Percentiles rank a stretch among this genome's conserved stretches.
Evolutionary conservation across 2,329 filamentous ascomycete species (phyloP).

Genomic region (Aspergillus luchuensis): DNA sequence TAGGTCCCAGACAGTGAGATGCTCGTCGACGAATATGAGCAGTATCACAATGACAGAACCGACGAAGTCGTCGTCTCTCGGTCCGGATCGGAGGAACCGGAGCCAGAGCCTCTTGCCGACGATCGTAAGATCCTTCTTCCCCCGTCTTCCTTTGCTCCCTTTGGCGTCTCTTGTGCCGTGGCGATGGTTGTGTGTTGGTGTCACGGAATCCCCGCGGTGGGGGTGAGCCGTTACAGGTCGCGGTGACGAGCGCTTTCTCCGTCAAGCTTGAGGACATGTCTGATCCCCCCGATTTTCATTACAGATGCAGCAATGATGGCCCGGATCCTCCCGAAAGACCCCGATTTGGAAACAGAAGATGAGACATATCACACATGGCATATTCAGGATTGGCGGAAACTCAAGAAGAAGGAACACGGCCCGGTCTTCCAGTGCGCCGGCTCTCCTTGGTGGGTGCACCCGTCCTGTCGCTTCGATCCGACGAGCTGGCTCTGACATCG

Average conservation of each 20-base stretch:
- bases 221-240: conserved; percentile 6
- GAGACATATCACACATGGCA: conserved; percentile 83
- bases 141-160: background rate
- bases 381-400: conserved; percentile 76
- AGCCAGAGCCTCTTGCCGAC: conserved; percentile 59
- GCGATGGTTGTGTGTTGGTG: conserved; percentile 1
- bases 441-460: conserved; percentile 72
- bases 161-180: background rate
- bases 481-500: conserved; percentile 25
- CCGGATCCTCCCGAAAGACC: conserved; percentile 71
- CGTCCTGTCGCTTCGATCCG: background rate
- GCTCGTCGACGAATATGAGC: conserved; percentile 60
- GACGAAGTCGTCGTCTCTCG: conserved; percentile 65
- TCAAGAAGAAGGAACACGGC: conserved; percentile 81
- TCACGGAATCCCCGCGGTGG: conserved; percentile 15
- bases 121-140: conserved; percentile 50
- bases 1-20: conserved; percentile 63
- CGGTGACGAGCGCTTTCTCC: background rate
- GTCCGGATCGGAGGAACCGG: conserved; percentile 60
- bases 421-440: conserved; percentile 84
- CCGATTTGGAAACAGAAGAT: conserved; percentile 77
- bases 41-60: conserved; percentile 64
- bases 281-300: conserved; percentile 18
- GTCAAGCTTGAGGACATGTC: conserved; percentile 9
- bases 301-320: conserved; percentile 83